phyloP scores from a whole-genome alignment of 225 moss, liverwort and hornwort genomes.

The Bryoerythrophyllum caledonicum region DNA sequence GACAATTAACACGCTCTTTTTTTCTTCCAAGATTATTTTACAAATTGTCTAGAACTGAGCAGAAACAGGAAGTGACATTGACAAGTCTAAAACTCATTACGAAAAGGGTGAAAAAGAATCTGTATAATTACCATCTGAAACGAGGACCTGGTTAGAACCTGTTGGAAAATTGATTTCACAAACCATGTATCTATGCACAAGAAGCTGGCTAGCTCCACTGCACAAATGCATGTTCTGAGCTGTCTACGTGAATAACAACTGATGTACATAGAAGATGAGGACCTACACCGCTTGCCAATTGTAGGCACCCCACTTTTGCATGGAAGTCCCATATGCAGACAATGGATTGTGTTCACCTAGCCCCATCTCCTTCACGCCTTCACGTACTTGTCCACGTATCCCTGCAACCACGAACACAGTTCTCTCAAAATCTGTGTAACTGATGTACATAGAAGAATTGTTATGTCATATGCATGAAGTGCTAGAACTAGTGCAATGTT shows the following conservation, averaged over 20 bases:
- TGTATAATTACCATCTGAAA: constrained; percentile 28
- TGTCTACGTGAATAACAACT: constrained; percentile 22
- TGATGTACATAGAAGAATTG: too few species aligned
- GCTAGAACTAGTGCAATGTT: too few species aligned
- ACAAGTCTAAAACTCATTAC: constrained; percentile 16
- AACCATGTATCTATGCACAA: constrained; percentile 34
- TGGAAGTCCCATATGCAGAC: constrained; percentile 19
- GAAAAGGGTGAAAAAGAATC: constrained; percentile 44
- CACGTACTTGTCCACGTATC: constrained; percentile 89
- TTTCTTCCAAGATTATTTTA: constrained; percentile 20
- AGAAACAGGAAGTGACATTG: constrained; percentile 16
- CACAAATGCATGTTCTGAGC: constrained; percentile 19
- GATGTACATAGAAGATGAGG: constrained; percentile 35
- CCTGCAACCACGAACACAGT: constrained; percentile 39
- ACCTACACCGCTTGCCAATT: constrained; percentile 29
- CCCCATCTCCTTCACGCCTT: constrained; percentile 39
- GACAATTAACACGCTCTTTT: too few species aligned
- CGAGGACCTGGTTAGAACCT: too few species aligned
- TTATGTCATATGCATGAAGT: too few species aligned
- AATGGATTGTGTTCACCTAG: constrained; percentile 22
- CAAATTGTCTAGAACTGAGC: constrained; percentile 27
- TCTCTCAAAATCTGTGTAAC: constrained; percentile 1
- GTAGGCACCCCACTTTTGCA: constrained; percentile 29
- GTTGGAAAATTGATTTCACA: constrained; percentile 29
- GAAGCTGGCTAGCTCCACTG: constrained; percentile 26